Evolutionary conservation across 345 rosid species (phyloP), one percentile per base, ranked within the genome.

Genomic region (Lenwebbia sp.): DNA sequence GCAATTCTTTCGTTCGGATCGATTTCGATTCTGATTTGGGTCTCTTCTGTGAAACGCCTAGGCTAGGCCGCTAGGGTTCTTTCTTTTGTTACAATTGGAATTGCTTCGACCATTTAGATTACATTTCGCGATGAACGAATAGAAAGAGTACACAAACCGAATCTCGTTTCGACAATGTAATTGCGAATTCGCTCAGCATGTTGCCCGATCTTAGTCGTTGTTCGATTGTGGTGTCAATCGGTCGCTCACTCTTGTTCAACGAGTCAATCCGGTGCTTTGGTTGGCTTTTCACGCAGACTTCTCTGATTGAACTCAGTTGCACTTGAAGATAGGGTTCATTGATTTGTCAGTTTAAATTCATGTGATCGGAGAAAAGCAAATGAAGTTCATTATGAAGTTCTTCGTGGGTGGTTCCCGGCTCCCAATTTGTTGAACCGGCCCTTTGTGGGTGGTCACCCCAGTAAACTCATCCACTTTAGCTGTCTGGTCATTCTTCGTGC

Each of bases 331-430:
- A 49, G 22, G 54, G 56, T 60, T 62, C 4, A 44, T 60, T 47
- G 21, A 30, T 17, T 49, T 49, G 15, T 53, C 50, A 19, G 13
- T 28, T 82, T 82, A 5, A 28, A 82, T 57, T 54, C 19, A 13
- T 44, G 22, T 82, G 52, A 37, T 21, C 23, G 51, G n/a, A 50
- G 37, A 30, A 55, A 70, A 28, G 52, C 40, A 84, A 87, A 96
- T 96, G 99, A 93, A 93, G 74, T 95, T 98, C 85, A 89, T 98
- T 9, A 96, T 95, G 98, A 98, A 98, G 82, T 98, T 96, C 33
- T 49, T 49, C 51, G 51, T 10, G 13, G 51, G 51, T 49, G 12
- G 12, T 10, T 49, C 51, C 9, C 10, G 12, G 51, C 10, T 49
- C 51, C 51, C 51, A 49, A 44, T 49, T 49, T 49, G 51, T 49